These are phyloP conservation scores for Podosphaera leucotricha DNA, from an alignment of 2,329 filamentous ascomycete genomes.

Conservation along the genomic window DNA sequence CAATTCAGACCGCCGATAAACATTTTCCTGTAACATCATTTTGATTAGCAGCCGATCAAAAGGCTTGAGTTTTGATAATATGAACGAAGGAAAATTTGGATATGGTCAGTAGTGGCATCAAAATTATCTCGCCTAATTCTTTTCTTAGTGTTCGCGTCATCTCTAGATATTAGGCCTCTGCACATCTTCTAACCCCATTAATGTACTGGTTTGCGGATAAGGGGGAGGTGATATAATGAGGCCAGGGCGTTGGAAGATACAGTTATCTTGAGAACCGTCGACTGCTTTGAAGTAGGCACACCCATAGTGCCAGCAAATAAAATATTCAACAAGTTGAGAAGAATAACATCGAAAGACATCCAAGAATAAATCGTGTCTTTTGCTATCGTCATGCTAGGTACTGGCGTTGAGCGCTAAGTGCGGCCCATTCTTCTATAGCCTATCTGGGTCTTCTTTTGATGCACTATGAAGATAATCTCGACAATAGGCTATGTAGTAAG, in stretches of 20 bases:
- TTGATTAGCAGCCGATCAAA: slow-evolving; percentile 7
- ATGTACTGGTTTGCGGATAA: background rate
- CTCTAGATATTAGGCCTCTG: background rate
- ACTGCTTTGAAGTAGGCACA: background rate
- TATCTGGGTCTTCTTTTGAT: slow-evolving; percentile 18
- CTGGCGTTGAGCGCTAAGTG: slow-evolving; percentile 37
- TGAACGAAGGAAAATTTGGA: background rate
- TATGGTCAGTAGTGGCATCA: background rate
- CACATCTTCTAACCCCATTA: background rate
- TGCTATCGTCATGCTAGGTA: slow-evolving; percentile 62
- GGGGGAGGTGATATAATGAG: background rate
- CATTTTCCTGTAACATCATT: slow-evolving; percentile 57
- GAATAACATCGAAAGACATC: slow-evolving; percentile 17
- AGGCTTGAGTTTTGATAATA: background rate
- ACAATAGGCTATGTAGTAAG: slow-evolving; percentile 35
- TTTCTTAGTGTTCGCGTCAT: background rate
- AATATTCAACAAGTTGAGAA: slow-evolving; percentile 4
- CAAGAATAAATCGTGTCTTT: slow-evolving; percentile 24
- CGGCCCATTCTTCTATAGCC: slow-evolving; percentile 29
- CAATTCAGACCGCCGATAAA: slow-evolving; percentile 97
- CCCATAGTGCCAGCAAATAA: background rate
- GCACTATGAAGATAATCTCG: slow-evolving; percentile 47
- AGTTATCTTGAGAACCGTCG: background rate
- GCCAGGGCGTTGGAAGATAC: background rate
- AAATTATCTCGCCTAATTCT: background rate